phyloP scores from a whole-genome alignment of 768 basidiomycete species.

The Tylopilus intermedius region DNA sequence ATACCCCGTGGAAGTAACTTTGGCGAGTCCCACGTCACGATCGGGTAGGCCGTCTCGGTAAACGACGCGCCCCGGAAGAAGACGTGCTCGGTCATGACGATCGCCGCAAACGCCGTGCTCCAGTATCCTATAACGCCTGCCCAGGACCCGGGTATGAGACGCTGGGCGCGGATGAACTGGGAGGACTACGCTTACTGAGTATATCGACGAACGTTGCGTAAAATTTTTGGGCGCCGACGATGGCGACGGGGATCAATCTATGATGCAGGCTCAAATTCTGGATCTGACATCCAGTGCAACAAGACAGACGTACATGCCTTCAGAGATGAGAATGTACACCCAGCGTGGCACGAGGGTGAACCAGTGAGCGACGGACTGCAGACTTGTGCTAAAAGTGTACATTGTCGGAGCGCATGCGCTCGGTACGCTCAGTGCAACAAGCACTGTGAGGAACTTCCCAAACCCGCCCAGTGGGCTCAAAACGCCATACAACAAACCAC shows the following conservation, averaged over 20 bases:
- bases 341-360: constrained; percentile 40
- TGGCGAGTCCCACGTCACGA: constrained; percentile 34
- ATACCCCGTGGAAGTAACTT: constrained; percentile 36
- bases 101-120: constrained; percentile 33
- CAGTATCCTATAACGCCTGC: constrained; percentile 44
- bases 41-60: constrained; percentile 32
- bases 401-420: constrained; percentile 57
- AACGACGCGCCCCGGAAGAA: constrained; percentile 37
- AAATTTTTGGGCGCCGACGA: constrained; percentile 43
- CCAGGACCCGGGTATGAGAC: constrained; percentile 1
- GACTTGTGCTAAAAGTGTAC: constrained; percentile 49
- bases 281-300: not conserved
- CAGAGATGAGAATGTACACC: constrained; percentile 43
- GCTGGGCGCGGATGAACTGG: constrained; percentile 4
- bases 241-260: constrained; percentile 44
- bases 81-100: constrained; percentile 41
- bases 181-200: constrained; percentile 24
- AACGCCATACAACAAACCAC: constrained; percentile 39
- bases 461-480: constrained; percentile 39
- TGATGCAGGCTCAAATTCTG: not conserved
- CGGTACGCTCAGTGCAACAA: constrained; percentile 50
- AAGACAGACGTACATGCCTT: constrained; percentile 35
- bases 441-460: constrained; percentile 43
- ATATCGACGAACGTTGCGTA: constrained; percentile 42
- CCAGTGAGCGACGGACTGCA: constrained; percentile 35